Evolutionary conservation across 108 stramenopile genomes (phyloP), one percentile per base, ranked within the genome.

Genomic region (Nitzschia putrida): DNA sequence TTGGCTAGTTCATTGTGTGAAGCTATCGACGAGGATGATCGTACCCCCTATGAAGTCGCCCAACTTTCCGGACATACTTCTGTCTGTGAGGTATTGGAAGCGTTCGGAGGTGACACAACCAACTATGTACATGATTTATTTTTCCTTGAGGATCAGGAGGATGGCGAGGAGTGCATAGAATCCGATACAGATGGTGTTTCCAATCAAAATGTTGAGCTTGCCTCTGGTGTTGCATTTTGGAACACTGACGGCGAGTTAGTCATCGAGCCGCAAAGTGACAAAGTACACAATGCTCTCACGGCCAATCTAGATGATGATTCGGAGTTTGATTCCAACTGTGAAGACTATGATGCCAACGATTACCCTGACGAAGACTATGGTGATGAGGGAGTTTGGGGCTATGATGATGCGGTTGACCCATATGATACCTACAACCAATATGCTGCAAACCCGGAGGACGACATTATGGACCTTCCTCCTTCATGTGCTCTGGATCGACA

Each of bases 151-250:
- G 68, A 69, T 49, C 40, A 20, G 8, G 60, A 61, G 6, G 23
- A 60, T 22, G 52, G 64, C 21, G 16, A 40, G 53, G 29, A 49
- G 0, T 13, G 29, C 44, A 69, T 38, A 25, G 49, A 26, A 14
- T 38, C 23, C 0, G 34, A 52, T 29, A 50, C 40, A 14, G 73
- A 70, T 22, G 54, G 61, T 34, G 4, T 22, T 39, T 56, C 66
- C 3, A 42, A 14, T 16, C 52, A 40, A 6, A 70, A 75, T 10
- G 81, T 86, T 38, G 83, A 88, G 54, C 57, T 93, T 38, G 47
- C 64, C 0, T 66, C 78, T n/a, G 92, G 92, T 16, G 78, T 88
- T 20, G 92, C 87, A 0, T 90, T 81, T 57, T 90, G 88, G 88
- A 84, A 80, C 16, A 81, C 88, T 56, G 68, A 80, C 40, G 92